These are phyloP conservation scores for Camellia oleifera DNA, from an alignment of 179 eudicot species.

Conservation along the genomic window DNA sequence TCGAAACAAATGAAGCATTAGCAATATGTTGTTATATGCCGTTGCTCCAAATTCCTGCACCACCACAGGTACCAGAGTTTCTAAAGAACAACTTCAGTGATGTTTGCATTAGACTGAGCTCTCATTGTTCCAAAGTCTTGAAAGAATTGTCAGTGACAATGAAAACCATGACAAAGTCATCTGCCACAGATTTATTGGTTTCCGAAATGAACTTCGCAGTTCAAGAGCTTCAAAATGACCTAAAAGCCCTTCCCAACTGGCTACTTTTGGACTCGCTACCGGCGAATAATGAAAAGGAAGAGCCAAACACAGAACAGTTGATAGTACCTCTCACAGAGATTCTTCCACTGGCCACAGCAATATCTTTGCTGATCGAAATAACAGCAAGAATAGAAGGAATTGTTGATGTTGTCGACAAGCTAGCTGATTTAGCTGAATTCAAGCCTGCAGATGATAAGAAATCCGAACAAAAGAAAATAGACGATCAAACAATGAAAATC, in stretches of 20 bases:
- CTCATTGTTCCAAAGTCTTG: constrained; percentile 50
- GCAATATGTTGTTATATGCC: not conserved
- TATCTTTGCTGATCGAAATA: constrained; percentile 62
- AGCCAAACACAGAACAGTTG: constrained; percentile 11
- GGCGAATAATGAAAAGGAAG: constrained; percentile 16
- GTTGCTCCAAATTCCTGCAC: not conserved
- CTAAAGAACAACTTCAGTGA: constrained; percentile 48
- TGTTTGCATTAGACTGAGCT: constrained; percentile 48
- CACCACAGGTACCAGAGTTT: constrained; percentile 51
- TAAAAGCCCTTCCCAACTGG: constrained; percentile 49
- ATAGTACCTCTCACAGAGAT: constrained; percentile 44
- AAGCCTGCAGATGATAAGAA: constrained; percentile 31
- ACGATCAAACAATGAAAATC: constrained; percentile 23
- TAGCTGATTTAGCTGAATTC: constrained; percentile 60
- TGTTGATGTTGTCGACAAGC: constrained; percentile 44
- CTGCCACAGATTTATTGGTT: constrained; percentile 27
- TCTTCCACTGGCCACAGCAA: constrained; percentile 64
- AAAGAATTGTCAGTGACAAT: constrained; percentile 51
- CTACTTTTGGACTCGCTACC: constrained; percentile 13
- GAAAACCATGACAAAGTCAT: constrained; percentile 48
- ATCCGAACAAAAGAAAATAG: constrained; percentile 24
- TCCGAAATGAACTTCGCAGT: constrained; percentile 61
- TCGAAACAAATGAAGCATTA: not conserved
- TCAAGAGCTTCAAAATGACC: constrained; percentile 58
- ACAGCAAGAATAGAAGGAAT: constrained; percentile 59